Evolutionary conservation across 169 alveolate species (phyloP).

Genomic region (Plasmodium coatneyi): DNA sequence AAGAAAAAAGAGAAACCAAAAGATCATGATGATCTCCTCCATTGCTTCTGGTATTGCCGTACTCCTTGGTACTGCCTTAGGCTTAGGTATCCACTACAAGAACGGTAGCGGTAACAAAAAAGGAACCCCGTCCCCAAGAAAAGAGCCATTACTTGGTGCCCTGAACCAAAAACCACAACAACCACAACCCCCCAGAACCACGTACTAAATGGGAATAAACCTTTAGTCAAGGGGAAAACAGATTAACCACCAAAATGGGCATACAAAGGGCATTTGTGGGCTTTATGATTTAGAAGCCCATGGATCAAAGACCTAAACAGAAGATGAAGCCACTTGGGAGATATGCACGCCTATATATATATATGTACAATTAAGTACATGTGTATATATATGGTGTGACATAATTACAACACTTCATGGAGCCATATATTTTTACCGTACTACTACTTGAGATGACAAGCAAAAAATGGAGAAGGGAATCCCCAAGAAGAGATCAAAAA

Average conservation of each 20-base stretch:
- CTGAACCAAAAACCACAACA: neutral
- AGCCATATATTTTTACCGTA: neutral
- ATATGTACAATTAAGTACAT: neutral
- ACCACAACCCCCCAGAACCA: neutral
- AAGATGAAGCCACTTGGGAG: neutral
- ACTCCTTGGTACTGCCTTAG: conserved; percentile 39
- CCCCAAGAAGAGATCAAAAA: neutral
- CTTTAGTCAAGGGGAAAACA: neutral
- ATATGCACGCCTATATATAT: neutral
- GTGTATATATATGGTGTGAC: neutral
- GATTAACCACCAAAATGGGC: neutral
- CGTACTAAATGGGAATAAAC: neutral
- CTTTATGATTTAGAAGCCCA: neutral
- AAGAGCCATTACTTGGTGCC: neutral
- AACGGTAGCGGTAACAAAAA: neutral
- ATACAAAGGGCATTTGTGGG: neutral
- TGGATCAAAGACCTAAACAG: neutral
- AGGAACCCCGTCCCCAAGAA: neutral
- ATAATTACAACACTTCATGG: neutral
- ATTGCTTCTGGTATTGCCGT: conserved; percentile 43
- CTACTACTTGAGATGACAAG: neutral
- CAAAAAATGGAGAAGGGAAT: neutral
- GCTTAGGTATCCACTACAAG: conserved; percentile 32
- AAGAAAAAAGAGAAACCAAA: conserved; percentile 40
- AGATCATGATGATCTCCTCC: conserved; percentile 33